Evolutionary conservation across 1,284 basidiomycete genomes (phyloP).

Genomic region (Pseudozyma sp.): DNA sequence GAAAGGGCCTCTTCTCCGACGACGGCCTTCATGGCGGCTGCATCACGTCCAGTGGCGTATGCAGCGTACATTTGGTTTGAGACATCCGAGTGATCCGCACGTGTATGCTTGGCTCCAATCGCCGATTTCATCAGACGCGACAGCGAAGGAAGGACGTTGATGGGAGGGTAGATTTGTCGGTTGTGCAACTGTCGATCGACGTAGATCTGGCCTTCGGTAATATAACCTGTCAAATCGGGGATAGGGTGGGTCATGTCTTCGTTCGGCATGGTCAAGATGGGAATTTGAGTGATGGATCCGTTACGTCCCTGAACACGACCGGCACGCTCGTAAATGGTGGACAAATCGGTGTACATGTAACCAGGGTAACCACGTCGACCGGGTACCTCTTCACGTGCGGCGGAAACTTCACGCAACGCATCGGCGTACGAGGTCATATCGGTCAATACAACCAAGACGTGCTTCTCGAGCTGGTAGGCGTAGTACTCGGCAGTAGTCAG

Average conservation of each 20-base stretch:
- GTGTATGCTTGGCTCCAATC: conserved; percentile 95
- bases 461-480: conserved; percentile 99
- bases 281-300: conserved; percentile 99
- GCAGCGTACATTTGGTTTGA: conserved; percentile 73
- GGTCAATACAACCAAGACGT: conserved; percentile 97
- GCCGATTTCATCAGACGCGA: conserved; percentile 99
- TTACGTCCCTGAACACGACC: conserved; percentile 97
- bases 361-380: conserved; percentile 98
- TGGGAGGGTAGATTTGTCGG: conserved; percentile 97
- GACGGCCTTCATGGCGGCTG: conserved; percentile 98
- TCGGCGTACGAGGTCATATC: conserved; percentile 99
- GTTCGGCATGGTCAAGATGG: conserved; percentile 99
- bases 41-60: conserved; percentile 80
- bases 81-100: conserved; percentile 98
- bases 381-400: conserved; percentile 98
- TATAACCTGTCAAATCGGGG: conserved; percentile 97
- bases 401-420: conserved; percentile 92
- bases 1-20: conserved; percentile 98
- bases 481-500: conserved; percentile 99
- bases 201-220: conserved; percentile 98
- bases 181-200: conserved; percentile 91
- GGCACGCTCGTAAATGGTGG: conserved; percentile 99
- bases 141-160: conserved; percentile 98
- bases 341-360: conserved; percentile 79
- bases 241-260: conserved; percentile 99